Base-by-base conservation (phyloP, 352 stramenopile species). In the Pythium aphanidermatum region DNA sequence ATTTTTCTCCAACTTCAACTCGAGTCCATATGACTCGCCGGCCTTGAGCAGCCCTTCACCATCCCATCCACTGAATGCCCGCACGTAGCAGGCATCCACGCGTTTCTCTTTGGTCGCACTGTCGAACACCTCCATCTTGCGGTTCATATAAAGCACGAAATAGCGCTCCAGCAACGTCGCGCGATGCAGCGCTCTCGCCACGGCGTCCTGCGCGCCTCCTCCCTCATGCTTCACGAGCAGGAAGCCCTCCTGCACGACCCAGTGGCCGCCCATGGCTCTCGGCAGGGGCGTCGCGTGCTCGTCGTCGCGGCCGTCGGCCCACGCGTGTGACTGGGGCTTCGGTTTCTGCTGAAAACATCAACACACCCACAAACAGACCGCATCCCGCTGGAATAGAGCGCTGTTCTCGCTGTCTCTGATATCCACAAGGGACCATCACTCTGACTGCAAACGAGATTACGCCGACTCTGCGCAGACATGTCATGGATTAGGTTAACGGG, bases 91-190 rank as follows among this genome's bases (percentile, higher is more conserved):
- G 8, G 65, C 36, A 9, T 79, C 68, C 7, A 83, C 37, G 43
- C 65, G 65, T 16, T 53, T 46, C 24, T 65, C 55, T 21, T 46
- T 58, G 24, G 38, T 69, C 50, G 46, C 62, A n/a, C 8, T 44
- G 28, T 88, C 69, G 39, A 80, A 91, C 25, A 91, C 65, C 44
- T 88, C 75, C 32, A 91, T 55, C 51, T 88, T 91, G 52, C 78
- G 74, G 60, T 84, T 88, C 63, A 88, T 73, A 8, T 68, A 70
- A 35, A 91, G 68, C 55, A 91, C 78, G 27, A 77, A 68, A 46
- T 86, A 91, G 32, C 77, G 63, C 46, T 90, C 78, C 5, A 55
- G 27, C 2, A 86, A 55, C 40, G 40, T 24, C 12, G 34, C 20
- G 39, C 39, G 46, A 29, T 56, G 46, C 26, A 53, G 6, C 16